phyloP scores from a whole-genome alignment of 495 filamentous ascomycete genomes.

The Podospora anserina region DNA sequence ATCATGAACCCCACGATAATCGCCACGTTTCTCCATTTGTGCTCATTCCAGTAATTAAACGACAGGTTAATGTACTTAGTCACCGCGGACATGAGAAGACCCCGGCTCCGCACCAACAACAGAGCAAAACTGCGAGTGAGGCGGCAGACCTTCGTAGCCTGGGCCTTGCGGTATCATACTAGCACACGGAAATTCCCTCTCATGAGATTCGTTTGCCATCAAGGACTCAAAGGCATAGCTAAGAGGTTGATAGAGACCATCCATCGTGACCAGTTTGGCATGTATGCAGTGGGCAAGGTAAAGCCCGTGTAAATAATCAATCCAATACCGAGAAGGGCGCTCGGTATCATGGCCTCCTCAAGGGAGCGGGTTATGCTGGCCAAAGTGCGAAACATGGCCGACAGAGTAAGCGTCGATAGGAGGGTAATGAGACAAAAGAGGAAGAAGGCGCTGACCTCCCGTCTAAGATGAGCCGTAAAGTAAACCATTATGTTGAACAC shows the following conservation, averaged over 20 bases:
- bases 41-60: slow-evolving; percentile 53
- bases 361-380: slow-evolving; percentile 64
- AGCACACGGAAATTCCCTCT: slow-evolving; percentile 37
- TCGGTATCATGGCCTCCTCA: slow-evolving; percentile 64
- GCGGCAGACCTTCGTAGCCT: slow-evolving; percentile 24
- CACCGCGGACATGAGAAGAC: slow-evolving; percentile 52
- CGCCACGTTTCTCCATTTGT: slow-evolving; percentile 77
- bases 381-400: slow-evolving; percentile 60
- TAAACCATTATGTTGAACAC: slow-evolving; percentile 57
- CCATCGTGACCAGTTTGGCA: slow-evolving; percentile 82
- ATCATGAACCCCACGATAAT: slow-evolving; percentile 65
- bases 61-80: slow-evolving; percentile 58
- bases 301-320: slow-evolving; percentile 80
- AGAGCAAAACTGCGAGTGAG: slow-evolving; percentile 52
- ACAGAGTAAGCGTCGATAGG: not conserved
- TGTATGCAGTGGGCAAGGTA: slow-evolving; percentile 64
- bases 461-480: slow-evolving; percentile 52
- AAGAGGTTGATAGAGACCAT: slow-evolving; percentile 72
- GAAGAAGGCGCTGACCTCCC: slow-evolving; percentile 58
- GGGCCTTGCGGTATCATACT: slow-evolving; percentile 53
- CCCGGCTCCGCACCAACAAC: slow-evolving; percentile 46
- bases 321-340: slow-evolving; percentile 64
- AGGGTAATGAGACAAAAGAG: slow-evolving; percentile 48
- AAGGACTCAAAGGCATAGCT: slow-evolving; percentile 71
- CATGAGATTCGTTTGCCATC: slow-evolving; percentile 66